phyloP scores from a whole-genome alignment of 179 eudicot species.

The Beta lomatogona region DNA sequence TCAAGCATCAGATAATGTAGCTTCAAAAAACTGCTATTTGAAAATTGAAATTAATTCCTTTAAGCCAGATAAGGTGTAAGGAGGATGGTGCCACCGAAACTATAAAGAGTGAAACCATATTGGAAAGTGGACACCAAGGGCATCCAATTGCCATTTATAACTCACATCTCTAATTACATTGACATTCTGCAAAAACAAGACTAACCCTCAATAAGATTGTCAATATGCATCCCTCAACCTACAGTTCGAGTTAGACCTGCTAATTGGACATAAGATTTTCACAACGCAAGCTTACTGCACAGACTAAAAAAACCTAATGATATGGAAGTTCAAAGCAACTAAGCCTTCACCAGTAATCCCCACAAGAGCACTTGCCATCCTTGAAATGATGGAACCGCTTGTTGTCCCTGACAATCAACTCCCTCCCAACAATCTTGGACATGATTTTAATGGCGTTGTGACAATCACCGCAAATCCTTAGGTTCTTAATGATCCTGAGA shows the following conservation, averaged over 20 bases:
- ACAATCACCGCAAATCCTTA: slow-evolving; percentile 50
- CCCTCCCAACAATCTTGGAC: slow-evolving; percentile 52
- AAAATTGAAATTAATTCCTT: too few relatives aligned
- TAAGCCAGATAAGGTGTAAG: too few relatives aligned
- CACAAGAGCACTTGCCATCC: slow-evolving; percentile 54
- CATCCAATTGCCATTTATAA: too few relatives aligned
- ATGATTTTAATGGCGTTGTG: slow-evolving; percentile 55
- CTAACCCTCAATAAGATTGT: neutral
- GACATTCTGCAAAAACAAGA: too few relatives aligned
- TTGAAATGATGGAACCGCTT: slow-evolving; percentile 54
- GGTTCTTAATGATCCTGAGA: slow-evolving; percentile 49
- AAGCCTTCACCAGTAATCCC: slow-evolving; percentile 48
- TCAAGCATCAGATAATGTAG: too few relatives aligned
- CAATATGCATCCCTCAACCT: neutral
- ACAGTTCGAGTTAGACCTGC: neutral
- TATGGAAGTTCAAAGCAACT: slow-evolving; percentile 2
- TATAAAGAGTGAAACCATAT: too few relatives aligned
- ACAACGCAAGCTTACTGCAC: neutral
- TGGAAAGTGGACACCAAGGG: too few relatives aligned
- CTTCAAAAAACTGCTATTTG: too few relatives aligned
- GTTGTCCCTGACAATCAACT: slow-evolving; percentile 50
- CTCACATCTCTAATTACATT: too few relatives aligned
- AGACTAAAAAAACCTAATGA: neutral
- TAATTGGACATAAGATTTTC: neutral
- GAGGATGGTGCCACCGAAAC: too few relatives aligned